Percentiles rank a stretch among this genome's conserved stretches.
These are phyloP conservation scores for Panicum miliaceum DNA, from an alignment of 176 grass and related monocot species.

Conservation along the genomic window DNA sequence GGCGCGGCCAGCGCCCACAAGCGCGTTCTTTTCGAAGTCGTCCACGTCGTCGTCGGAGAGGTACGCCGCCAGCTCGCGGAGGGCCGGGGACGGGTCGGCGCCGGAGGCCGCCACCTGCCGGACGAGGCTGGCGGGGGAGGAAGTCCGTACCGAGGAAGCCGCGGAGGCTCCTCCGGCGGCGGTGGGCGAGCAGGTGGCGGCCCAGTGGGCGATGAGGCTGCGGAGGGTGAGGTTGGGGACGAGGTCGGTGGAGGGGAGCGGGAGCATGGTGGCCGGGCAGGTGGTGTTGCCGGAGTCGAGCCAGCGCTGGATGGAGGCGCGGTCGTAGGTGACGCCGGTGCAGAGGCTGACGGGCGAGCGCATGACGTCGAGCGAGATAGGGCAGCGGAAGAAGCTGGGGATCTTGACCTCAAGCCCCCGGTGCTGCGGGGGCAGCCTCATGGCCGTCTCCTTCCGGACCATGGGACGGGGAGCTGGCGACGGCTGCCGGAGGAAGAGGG, in stretches of 20 bases:
- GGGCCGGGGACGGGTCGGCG: conserved; percentile 37
- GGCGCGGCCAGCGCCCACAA: conserved; percentile 54
- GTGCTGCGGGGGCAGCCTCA: conserved; percentile 47
- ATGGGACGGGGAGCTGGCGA: conserved; percentile 13
- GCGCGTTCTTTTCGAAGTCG: conserved; percentile 84
- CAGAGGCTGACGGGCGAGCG: conserved; percentile 91
- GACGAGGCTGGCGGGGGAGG: conserved; percentile 42
- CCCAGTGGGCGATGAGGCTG: conserved; percentile 80
- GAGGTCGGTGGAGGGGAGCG: conserved; percentile 69
- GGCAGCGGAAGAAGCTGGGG: conserved; percentile 88
- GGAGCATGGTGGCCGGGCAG: conserved; percentile 87
- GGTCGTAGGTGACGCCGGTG: conserved; percentile 97
- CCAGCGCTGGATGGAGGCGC: conserved; percentile 86
- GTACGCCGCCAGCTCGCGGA: conserved; percentile 64
- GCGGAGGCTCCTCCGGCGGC: neutral
- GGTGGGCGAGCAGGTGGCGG: conserved; percentile 45
- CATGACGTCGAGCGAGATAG: conserved; percentile 98
- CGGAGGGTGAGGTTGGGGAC: conserved; percentile 82
- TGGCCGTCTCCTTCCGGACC: conserved; percentile 51
- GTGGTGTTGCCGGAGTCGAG: conserved; percentile 90
- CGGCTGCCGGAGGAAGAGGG: conserved; percentile 24
- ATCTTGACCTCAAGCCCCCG: conserved; percentile 69
- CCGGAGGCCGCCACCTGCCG: conserved; percentile 41
- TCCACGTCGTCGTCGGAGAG: conserved; percentile 72
- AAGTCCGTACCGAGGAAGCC: neutral